Conservation (phyloP, 139 green algal genomes). For the Picochlorum sp. region DNA sequence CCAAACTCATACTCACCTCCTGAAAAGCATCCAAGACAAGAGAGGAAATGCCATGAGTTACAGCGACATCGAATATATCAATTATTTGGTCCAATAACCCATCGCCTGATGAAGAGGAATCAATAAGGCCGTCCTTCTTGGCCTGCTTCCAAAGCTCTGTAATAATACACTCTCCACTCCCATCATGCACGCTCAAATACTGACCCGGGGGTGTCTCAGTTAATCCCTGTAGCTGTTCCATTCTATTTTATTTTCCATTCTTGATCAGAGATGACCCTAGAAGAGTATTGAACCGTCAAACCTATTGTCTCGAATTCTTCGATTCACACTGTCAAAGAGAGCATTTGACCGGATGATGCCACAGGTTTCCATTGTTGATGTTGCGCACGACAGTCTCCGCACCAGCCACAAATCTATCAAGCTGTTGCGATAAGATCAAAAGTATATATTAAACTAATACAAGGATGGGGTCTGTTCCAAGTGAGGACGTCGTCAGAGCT, state of each 20-base stretch:
- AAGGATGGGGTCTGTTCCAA: not conserved
- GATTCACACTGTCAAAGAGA: no score
- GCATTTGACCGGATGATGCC: no score
- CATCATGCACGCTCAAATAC: no score
- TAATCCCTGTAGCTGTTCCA: no score
- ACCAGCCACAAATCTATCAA: not conserved
- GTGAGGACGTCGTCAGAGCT: constrained; percentile 2
- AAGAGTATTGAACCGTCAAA: no score
- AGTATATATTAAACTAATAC: not conserved
- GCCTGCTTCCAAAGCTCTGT: not conserved
- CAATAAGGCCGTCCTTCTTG: not conserved
- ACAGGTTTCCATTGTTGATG: no score
- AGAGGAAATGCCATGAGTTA: not conserved
- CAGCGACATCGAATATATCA: not conserved
- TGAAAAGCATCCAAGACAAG: not conserved
- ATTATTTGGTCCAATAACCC: not conserved
- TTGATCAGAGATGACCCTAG: no score
- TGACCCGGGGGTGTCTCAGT: no score
- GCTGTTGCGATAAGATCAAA: not conserved
- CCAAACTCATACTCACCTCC: not conserved
- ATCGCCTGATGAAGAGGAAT: not conserved
- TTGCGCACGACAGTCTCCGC: no score
- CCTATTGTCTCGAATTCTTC: no score
- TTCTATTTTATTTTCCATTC: no score
- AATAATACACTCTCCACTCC: no score